Conservation (phyloP, 371 early-diverging fungal genomes). For the Mortierella sp. region DNA sequence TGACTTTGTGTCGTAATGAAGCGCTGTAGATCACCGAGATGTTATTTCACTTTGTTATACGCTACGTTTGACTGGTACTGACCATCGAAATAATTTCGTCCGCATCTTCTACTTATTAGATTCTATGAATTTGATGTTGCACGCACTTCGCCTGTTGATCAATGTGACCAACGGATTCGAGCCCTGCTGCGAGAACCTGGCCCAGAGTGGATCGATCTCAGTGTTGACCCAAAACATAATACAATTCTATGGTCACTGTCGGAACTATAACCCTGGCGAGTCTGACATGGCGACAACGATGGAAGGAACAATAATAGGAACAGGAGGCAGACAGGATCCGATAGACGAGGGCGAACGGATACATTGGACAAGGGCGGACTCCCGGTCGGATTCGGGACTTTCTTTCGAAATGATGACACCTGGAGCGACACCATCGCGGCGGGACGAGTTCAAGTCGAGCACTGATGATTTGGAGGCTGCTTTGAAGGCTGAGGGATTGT, state of each 20-base stretch:
- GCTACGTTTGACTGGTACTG: too few species aligned
- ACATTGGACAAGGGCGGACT: constrained; percentile 6
- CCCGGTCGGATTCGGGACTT: constrained; percentile 1
- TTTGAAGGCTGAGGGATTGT: not conserved
- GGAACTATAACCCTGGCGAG: constrained; percentile 25
- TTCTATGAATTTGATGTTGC: constrained; percentile 45
- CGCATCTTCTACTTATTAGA: constrained; percentile 15
- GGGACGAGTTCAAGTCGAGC: not conserved
- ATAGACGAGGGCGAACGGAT: constrained; percentile 2
- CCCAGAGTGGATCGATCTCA: constrained; percentile 28
- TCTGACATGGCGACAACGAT: not conserved
- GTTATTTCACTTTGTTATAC: not conserved
- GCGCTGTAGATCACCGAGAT: not conserved
- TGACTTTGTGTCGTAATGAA: not conserved
- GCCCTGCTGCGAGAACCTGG: constrained; percentile 33
- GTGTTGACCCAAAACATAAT: constrained; percentile 42
- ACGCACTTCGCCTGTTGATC: constrained; percentile 36
- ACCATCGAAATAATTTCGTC: not conserved
- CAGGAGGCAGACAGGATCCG: not conserved
- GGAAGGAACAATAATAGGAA: not conserved
- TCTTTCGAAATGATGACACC: constrained; percentile 1
- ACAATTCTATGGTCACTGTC: constrained; percentile 37
- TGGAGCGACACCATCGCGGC: not conserved
- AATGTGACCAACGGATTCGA: constrained; percentile 43
- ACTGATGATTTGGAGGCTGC: not conserved